These are phyloP conservation scores for Pinus albicaulis DNA, from an alignment of 75 land plant genomes.

Conservation along the genomic window DNA sequence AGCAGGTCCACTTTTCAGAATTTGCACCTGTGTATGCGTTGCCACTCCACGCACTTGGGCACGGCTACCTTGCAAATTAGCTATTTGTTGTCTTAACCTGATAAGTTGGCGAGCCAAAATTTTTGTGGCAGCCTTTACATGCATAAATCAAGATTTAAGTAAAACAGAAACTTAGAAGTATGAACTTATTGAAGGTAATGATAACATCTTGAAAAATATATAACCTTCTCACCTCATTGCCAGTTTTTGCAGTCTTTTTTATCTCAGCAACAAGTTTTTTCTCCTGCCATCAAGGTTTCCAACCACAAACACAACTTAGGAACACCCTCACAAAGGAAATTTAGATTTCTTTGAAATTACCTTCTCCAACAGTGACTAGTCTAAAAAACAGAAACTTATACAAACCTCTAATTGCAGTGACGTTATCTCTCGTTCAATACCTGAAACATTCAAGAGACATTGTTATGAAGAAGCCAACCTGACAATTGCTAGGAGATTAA, in stretches of 20 bases:
- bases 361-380: not conserved
- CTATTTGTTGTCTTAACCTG: constrained; percentile 88
- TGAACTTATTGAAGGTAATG: not conserved
- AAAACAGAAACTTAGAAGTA: not conserved
- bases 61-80: constrained; percentile 92
- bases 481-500: not conserved
- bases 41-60: constrained; percentile 98
- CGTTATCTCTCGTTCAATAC: constrained; percentile 91
- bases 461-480: not conserved
- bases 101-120: constrained; percentile 92
- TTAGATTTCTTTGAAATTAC: not conserved
- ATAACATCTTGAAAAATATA: constrained; percentile 1
- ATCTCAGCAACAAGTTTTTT: constrained; percentile 97
- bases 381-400: not conserved
- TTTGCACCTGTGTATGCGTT: constrained; percentile 88
- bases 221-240: constrained; percentile 78
- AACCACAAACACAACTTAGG: constrained; percentile 3
- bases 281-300: constrained; percentile 48
- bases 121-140: constrained; percentile 68
- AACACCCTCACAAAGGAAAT: not conserved
- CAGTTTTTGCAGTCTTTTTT: constrained; percentile 94
- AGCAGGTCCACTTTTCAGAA: not conserved
- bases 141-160: not conserved
- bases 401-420: constrained; percentile 86
- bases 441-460: constrained; percentile 27